These are phyloP conservation scores for Komagataella pseudopastoris DNA, from an alignment of 805 yeast species.

Conservation along the genomic window DNA sequence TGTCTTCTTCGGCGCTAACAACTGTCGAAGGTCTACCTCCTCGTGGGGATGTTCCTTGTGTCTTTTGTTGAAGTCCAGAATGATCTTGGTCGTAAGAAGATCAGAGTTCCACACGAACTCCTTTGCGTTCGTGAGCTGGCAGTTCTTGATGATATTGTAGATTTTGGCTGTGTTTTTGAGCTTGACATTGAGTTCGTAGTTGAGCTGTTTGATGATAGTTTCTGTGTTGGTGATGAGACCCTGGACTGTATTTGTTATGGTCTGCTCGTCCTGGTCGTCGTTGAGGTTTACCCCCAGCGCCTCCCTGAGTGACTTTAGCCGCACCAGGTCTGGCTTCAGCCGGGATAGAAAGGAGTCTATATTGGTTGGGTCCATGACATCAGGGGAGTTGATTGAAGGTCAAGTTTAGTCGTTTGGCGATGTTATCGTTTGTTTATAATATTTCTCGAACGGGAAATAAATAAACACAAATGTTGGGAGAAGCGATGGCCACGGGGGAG, in stretches of 20 bases:
- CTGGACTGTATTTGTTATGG: neutral
- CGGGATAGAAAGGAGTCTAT: neutral
- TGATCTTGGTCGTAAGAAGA: neutral
- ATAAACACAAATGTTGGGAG: neutral
- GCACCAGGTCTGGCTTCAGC: neutral
- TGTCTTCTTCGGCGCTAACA: neutral
- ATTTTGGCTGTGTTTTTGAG: neutral
- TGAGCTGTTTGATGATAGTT: neutral
- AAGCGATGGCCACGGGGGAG: neutral
- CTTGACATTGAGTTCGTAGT: neutral
- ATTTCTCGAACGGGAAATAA: neutral
- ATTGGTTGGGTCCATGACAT: neutral
- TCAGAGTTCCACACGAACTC: neutral
- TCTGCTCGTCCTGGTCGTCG: neutral
- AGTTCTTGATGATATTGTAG: neutral
- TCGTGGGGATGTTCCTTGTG: neutral
- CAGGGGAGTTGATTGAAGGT: neutral
- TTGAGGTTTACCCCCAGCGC: neutral
- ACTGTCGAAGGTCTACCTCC: neutral
- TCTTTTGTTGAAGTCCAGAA: neutral
- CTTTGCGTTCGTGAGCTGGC: neutral
- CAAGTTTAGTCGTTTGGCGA: neutral
- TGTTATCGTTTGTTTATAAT: neutral
- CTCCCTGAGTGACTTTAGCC: neutral
- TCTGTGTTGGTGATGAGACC: neutral